phyloP scores from a whole-genome alignment of 2,329 filamentous ascomycete genomes.

The Colletotrichum sp. region DNA sequence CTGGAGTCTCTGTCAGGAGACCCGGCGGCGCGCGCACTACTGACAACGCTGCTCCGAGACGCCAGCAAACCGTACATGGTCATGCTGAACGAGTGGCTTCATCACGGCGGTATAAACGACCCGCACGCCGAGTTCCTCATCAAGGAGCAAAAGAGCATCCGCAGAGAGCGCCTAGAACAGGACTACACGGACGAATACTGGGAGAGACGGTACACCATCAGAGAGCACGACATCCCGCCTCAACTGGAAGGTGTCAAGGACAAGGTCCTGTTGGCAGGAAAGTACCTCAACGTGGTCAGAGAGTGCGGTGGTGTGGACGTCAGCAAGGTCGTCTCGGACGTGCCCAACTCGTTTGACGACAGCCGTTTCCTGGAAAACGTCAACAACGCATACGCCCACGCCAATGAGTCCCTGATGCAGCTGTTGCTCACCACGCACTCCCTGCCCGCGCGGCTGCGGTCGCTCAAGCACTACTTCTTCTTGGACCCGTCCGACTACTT shows the following conservation, averaged over 20 bases:
- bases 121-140: constrained; percentile 93
- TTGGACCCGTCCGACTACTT: constrained; percentile 98
- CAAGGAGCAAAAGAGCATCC: constrained; percentile 95
- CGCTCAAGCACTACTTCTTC: constrained; percentile 99
- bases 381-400: constrained; percentile 91
- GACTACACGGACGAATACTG: constrained; percentile 99
- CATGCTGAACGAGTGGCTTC: constrained; percentile 98
- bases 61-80: constrained; percentile 94
- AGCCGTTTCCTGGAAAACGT: constrained; percentile 93
- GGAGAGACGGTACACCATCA: constrained; percentile 96
- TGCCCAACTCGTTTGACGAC: constrained; percentile 93
- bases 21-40: constrained; percentile 80
- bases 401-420: constrained; percentile 91
- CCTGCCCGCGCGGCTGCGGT: constrained; percentile 83
- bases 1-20: constrained; percentile 93
- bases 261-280: constrained; percentile 92
- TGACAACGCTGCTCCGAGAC: constrained; percentile 84
- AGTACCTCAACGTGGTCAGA: constrained; percentile 96
- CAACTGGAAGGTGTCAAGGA: constrained; percentile 91
- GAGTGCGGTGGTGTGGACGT: constrained; percentile 97
- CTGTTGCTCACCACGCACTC: constrained; percentile 92
- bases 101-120: constrained; percentile 94
- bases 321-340: constrained; percentile 84
- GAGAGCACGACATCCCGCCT: constrained; percentile 88
- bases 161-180: constrained; percentile 86